Evolutionary conservation across 2,329 filamentous ascomycete species (phyloP), one percentile per base, ranked within the genome.

Genomic region (Colletotrichum tofieldiae): DNA sequence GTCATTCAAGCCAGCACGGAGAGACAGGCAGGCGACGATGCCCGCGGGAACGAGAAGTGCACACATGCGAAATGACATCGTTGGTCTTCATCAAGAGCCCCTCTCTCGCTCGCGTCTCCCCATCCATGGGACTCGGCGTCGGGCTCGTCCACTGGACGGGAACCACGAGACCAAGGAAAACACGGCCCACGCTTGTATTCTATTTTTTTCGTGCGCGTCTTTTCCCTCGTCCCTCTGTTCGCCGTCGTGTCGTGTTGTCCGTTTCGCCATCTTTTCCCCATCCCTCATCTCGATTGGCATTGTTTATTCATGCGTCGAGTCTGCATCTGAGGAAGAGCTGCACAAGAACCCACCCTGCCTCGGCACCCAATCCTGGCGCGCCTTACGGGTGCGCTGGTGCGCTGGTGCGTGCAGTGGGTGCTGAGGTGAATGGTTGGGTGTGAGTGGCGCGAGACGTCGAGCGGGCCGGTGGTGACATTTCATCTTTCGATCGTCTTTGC

Each of bases 281-380:
- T 65, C 37, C 20, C 43, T 72, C 65, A 72, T 72, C 65, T 72
- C 65, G 41, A 72, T 68, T 59, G 65, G 58, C 49, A 72, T 72
- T 72, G 69, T 72, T 72, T 69, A 69, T 72, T 72, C 65, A 72
- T 72, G 69, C 69, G 69, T 63, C 37, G 9, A 35, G n/a, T 26
- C 35, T 41, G 16, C 20, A 41, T 14, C 32, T 51, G n/a, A 26
- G 41, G 11, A 32, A 18, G 14, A 41, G 23, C 62, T 62, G 56
- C 59, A 72, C 69, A 62, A 37, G 14, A 67, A 66, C 47, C 47
- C 39, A 61, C 67, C 41, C 41, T 16, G 45, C 49, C 49, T 41
- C 58, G 39, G 49, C 23, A 56, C 51, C 66, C 43, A 69, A 56
- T 69, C 60, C 66, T 37, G 18, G 58, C 26, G 61, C 47, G 47